phyloP scores from a whole-genome alignment of 1,284 basidiomycete species.

The Mycosarcoma maydis region DNA sequence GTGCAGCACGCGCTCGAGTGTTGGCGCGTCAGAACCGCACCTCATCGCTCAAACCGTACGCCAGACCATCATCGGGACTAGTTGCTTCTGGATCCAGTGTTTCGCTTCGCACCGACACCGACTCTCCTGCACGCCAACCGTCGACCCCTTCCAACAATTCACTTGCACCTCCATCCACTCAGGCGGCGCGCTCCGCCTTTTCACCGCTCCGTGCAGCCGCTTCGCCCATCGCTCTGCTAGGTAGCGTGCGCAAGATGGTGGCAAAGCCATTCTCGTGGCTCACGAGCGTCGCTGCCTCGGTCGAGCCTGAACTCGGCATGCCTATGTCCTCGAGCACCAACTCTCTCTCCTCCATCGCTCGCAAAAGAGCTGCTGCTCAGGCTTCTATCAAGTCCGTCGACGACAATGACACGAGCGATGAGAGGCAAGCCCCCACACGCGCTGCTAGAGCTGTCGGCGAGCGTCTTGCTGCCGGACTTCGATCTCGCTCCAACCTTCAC shows the following conservation, averaged over 20 bases:
- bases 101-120: slow-evolving; percentile 18
- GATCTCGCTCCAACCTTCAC: slow-evolving; percentile 28
- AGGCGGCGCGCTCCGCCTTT: slow-evolving; percentile 29
- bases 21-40: slow-evolving; percentile 41
- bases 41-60: slow-evolving; percentile 48
- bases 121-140: slow-evolving; percentile 18
- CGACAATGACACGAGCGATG: slow-evolving; percentile 10
- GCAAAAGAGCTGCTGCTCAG: slow-evolving; percentile 32
- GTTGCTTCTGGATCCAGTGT: slow-evolving; percentile 11
- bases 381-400: slow-evolving; percentile 13
- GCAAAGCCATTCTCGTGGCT: slow-evolving; percentile 52
- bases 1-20: slow-evolving; percentile 39
- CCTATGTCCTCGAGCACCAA: slow-evolving; percentile 45
- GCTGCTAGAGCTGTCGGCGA: slow-evolving; percentile 47
- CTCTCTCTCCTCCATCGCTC: slow-evolving; percentile 42
- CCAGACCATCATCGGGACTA: slow-evolving; percentile 19
- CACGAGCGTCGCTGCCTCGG: slow-evolving; percentile 21
- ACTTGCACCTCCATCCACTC: slow-evolving; percentile 23
- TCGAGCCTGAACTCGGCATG: slow-evolving; percentile 36
- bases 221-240: slow-evolving; percentile 43
- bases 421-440: slow-evolving; percentile 36
- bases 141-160: slow-evolving; percentile 22
- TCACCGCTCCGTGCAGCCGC: slow-evolving; percentile 43
- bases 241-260: slow-evolving; percentile 51
- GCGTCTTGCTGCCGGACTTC: slow-evolving; percentile 42